phyloP scores from a whole-genome alignment of 495 filamentous ascomycete species.

The Collariella sp. region DNA sequence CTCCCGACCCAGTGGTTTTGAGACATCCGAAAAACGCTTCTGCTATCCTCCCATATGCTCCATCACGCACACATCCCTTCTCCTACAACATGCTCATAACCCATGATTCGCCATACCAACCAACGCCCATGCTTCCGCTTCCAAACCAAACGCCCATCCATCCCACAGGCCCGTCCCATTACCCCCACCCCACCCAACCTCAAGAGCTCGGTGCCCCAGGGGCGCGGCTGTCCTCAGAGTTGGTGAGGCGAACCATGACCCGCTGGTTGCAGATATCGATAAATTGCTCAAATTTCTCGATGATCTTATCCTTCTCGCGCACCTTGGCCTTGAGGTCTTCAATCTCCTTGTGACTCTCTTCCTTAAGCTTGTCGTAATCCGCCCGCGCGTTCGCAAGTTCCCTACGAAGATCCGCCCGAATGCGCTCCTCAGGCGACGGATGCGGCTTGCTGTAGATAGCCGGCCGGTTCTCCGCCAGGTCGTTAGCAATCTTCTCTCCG shows the following conservation, averaged over 20 bases:
- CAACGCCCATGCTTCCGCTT: conserved; percentile 1
- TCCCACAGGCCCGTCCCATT: background rate
- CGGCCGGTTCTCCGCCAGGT: conserved; percentile 42
- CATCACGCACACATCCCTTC: background rate
- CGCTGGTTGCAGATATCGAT: conserved; percentile 52
- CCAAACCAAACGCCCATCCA: background rate
- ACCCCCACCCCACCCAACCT: background rate
- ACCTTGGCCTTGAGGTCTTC: conserved; percentile 41
- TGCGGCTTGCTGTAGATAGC: conserved; percentile 50
- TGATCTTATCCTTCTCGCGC: conserved; percentile 45
- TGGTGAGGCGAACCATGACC: conserved; percentile 42
- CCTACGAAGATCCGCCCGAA: conserved; percentile 44
- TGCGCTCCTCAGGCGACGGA: conserved; percentile 47
- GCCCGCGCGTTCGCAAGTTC: conserved; percentile 43
- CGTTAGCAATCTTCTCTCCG: conserved; percentile 45
- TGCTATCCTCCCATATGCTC: background rate
- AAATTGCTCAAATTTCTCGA: conserved; percentile 50
- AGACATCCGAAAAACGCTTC: background rate
- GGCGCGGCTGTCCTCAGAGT: conserved; percentile 22
- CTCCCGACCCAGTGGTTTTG: background rate
- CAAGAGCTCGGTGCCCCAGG: background rate
- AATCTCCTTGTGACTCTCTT: conserved; percentile 41
- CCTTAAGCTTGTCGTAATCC: conserved; percentile 40
- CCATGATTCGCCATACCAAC: background rate
- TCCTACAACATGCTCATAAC: background rate